Percentiles rank a stretch among this genome's conserved stretches.
phyloP scores from a whole-genome alignment of 768 basidiomycete species.

The Auricularia sp. region DNA sequence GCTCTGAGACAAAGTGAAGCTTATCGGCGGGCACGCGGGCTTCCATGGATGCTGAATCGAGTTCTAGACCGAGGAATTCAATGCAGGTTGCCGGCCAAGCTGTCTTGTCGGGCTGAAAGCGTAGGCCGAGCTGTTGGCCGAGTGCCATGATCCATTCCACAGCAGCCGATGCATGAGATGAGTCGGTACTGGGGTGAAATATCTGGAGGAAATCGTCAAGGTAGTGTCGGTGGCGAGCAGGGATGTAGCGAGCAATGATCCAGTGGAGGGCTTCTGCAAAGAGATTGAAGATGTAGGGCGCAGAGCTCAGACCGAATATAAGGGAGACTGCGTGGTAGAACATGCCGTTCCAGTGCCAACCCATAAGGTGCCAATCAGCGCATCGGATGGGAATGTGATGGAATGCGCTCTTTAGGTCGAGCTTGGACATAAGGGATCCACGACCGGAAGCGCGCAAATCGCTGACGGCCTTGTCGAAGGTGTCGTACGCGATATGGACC shows the following conservation, averaged over 20 bases:
- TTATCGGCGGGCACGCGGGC: slow-evolving; percentile 26
- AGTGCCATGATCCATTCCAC: slow-evolving; percentile 23
- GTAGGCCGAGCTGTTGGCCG: slow-evolving; percentile 20
- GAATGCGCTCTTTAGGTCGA: slow-evolving; percentile 30
- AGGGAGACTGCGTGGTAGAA: slow-evolving; percentile 25
- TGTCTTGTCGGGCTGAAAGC: slow-evolving; percentile 22
- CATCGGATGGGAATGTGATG: slow-evolving; percentile 25
- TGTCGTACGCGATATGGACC: slow-evolving; percentile 22
- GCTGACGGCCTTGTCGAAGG: slow-evolving; percentile 10
- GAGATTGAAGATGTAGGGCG: slow-evolving; percentile 32
- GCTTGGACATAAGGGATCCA: slow-evolving; percentile 24
- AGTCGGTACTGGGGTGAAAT: slow-evolving; percentile 4
- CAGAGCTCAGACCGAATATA: slow-evolving; percentile 24
- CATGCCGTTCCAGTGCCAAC: slow-evolving; percentile 22
- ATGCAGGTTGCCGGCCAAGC: slow-evolving; percentile 9
- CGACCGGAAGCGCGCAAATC: slow-evolving; percentile 18
- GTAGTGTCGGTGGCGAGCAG: slow-evolving; percentile 23
- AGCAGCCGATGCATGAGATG: slow-evolving; percentile 11
- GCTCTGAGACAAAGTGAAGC: slow-evolving; percentile 16
- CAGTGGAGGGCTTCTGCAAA: slow-evolving; percentile 33
- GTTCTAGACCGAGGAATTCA: slow-evolving; percentile 15
- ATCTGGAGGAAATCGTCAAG: slow-evolving; percentile 27
- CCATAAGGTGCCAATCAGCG: slow-evolving; percentile 24
- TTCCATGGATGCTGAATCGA: slow-evolving; percentile 21
- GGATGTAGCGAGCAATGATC: slow-evolving; percentile 29